These are phyloP conservation scores for Coemansia sp. DNA, from an alignment of 371 early-diverging fungal species.

Conservation along the genomic window DNA sequence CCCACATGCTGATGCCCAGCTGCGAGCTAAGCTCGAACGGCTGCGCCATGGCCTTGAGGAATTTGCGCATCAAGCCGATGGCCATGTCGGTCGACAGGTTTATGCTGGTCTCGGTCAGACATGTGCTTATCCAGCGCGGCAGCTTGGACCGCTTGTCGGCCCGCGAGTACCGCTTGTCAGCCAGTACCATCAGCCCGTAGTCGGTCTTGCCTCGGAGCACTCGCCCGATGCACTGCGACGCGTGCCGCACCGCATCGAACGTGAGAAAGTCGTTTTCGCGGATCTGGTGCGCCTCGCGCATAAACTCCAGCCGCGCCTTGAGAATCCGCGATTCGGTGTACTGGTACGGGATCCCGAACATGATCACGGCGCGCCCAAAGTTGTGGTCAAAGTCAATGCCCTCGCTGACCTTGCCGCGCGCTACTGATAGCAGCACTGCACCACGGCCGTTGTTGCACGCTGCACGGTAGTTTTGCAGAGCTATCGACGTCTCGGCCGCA, in stretches of 20 bases:
- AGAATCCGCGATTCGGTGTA: conserved; percentile 97
- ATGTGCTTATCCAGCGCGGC: conserved; percentile 97
- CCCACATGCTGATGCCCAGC: conserved; percentile 53
- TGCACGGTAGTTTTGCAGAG: conserved; percentile 92
- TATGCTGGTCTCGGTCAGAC: conserved; percentile 85
- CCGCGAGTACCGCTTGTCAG: conserved; percentile 96
- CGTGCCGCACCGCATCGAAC: conserved; percentile 99
- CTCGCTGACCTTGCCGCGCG: conserved; percentile 99
- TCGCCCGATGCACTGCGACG: conserved; percentile 99
- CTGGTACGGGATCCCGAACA: conserved; percentile 99
- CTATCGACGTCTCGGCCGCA: conserved; percentile 96
- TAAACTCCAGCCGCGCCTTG: conserved; percentile 95
- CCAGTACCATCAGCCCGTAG: conserved; percentile 99
- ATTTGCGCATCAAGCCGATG: conserved; percentile 89
- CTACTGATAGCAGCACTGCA: conserved; percentile 98
- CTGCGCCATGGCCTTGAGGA: conserved; percentile 96
- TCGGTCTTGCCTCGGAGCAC: conserved; percentile 98
- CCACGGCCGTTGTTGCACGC: conserved; percentile 99
- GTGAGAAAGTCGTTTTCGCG: conserved; percentile 98
- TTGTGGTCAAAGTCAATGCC: conserved; percentile 99
- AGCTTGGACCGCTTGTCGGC: conserved; percentile 95
- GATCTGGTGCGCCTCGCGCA: conserved; percentile 90
- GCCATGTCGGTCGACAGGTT: conserved; percentile 99
- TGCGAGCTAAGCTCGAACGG: conserved; percentile 68
- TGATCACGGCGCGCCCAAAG: conserved; percentile 97